Evolutionary conservation across 495 filamentous ascomycete species (phyloP).

Genomic region (Choiromyces venosus): DNA sequence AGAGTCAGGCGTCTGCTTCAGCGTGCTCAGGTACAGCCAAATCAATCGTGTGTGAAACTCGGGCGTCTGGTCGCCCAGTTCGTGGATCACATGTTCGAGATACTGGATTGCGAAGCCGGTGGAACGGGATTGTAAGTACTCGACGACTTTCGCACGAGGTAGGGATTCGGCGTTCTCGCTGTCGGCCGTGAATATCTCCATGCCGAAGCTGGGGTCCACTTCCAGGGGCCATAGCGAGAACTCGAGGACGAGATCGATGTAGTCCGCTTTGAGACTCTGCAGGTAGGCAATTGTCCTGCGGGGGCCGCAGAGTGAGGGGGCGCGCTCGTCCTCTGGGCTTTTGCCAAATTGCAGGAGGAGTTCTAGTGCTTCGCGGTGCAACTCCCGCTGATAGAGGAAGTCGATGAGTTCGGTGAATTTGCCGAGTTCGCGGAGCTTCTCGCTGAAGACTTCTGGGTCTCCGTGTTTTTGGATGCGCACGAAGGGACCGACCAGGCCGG

Average conservation of each 20-base stretch:
- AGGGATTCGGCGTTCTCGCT: slow-evolving; percentile 91
- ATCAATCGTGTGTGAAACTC: slow-evolving; percentile 83
- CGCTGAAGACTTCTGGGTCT: slow-evolving; percentile 89
- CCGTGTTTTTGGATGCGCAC: slow-evolving; percentile 98
- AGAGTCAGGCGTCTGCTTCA: slow-evolving; percentile 47
- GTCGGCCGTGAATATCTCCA: slow-evolving; percentile 93
- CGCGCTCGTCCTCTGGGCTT: slow-evolving; percentile 57
- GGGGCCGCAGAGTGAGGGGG: slow-evolving; percentile 71
- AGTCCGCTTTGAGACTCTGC: slow-evolving; percentile 75
- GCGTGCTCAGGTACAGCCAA: slow-evolving; percentile 58
- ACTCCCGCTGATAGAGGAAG: slow-evolving; percentile 90
- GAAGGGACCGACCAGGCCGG: slow-evolving; percentile 75
- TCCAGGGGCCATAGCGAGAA: slow-evolving; percentile 83
- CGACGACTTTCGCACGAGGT: slow-evolving; percentile 66
- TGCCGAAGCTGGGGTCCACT: slow-evolving; percentile 66
- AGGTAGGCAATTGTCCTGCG: slow-evolving; percentile 83
- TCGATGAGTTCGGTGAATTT: slow-evolving; percentile 93
- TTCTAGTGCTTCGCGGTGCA: slow-evolving; percentile 82
- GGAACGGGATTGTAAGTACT: slow-evolving; percentile 67
- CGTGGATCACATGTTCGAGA: slow-evolving; percentile 82
- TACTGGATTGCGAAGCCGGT: slow-evolving; percentile 68
- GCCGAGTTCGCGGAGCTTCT: slow-evolving; percentile 78
- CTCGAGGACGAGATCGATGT: slow-evolving; percentile 86
- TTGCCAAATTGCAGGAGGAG: slow-evolving; percentile 78
- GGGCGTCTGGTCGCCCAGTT: slow-evolving; percentile 75